phyloP scores from a whole-genome alignment of 2,329 filamentous ascomycete species.

The Monosporascus sp. region DNA sequence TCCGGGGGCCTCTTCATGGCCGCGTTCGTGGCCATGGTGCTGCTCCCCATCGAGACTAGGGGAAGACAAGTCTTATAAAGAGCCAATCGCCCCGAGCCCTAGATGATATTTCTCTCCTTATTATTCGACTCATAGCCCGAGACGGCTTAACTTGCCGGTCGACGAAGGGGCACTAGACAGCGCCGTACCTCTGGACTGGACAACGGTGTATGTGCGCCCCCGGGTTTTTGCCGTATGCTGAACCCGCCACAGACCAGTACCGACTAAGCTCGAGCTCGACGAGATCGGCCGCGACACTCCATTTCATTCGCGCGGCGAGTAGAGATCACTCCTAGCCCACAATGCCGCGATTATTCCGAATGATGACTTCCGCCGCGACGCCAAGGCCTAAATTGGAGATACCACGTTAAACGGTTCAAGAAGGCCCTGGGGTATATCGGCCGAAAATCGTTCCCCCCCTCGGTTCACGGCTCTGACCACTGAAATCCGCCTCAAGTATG shows the following conservation, averaged over 20 bases:
- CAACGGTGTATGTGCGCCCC: neutral
- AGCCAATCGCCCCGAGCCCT: neutral
- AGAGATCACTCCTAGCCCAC: no score
- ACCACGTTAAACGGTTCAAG: no score
- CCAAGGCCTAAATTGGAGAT: no score
- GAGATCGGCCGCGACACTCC: no score
- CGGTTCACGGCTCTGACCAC: no score
- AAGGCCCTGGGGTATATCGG: no score
- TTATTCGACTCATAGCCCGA: no score
- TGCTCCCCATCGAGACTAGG: slow-evolving; percentile 40
- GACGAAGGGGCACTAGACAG: neutral
- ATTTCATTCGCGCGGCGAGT: no score
- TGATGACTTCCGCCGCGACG: no score
- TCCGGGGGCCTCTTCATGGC: slow-evolving; percentile 37
- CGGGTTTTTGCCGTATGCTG: neutral
- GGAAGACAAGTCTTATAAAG: slow-evolving; percentile 34
- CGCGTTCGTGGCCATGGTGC: slow-evolving; percentile 38
- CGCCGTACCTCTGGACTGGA: neutral
- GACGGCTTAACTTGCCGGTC: neutral
- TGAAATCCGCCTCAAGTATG: no score
- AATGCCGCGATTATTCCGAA: no score
- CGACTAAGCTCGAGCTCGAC: neutral
- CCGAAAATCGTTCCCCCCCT: no score
- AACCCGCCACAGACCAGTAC: neutral
- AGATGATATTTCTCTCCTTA: neutral